phyloP scores from a whole-genome alignment of 1,284 basidiomycete genomes.

The Pyrrhoderma lamaoense region DNA sequence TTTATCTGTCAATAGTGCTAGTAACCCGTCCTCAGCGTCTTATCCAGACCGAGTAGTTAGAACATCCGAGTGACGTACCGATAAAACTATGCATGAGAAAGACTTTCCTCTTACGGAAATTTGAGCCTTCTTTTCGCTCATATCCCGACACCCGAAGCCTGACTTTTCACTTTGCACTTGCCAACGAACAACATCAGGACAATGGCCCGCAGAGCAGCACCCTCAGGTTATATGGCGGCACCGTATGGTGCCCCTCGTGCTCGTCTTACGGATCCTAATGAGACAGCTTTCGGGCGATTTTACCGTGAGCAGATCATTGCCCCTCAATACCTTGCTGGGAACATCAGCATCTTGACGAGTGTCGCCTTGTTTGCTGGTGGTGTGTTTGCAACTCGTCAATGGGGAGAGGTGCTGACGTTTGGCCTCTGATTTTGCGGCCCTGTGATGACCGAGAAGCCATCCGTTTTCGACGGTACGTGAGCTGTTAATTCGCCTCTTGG shows the following conservation, averaged over 20 bases:
- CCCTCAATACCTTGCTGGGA: conserved; percentile 65
- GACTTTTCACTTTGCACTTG: not conserved
- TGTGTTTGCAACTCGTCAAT: conserved; percentile 55
- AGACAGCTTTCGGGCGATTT: conserved; percentile 51
- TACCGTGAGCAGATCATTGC: conserved; percentile 59
- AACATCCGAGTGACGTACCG: too few species aligned
- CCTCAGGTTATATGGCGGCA: conserved; percentile 46
- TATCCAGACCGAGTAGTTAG: too few species aligned
- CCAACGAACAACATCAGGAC: conserved; percentile 6
- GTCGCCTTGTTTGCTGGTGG: conserved; percentile 59
- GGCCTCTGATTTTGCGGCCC: conserved; percentile 31
- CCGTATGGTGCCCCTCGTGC: conserved; percentile 28
- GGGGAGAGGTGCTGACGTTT: conserved; percentile 62
- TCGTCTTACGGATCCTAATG: conserved; percentile 44
- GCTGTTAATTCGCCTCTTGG: too few species aligned
- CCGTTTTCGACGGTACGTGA: too few species aligned
- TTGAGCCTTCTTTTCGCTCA: too few species aligned
- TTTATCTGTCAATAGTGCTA: too few species aligned
- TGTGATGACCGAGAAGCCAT: too few species aligned
- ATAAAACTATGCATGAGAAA: too few species aligned
- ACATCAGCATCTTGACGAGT: conserved; percentile 59
- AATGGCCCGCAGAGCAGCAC: conserved; percentile 64
- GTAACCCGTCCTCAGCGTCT: too few species aligned
- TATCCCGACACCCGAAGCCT: too few species aligned
- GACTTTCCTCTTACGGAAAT: too few species aligned